Base-by-base conservation (phyloP, 345 rosid genomes). In the Boechera retrofracta region DNA sequence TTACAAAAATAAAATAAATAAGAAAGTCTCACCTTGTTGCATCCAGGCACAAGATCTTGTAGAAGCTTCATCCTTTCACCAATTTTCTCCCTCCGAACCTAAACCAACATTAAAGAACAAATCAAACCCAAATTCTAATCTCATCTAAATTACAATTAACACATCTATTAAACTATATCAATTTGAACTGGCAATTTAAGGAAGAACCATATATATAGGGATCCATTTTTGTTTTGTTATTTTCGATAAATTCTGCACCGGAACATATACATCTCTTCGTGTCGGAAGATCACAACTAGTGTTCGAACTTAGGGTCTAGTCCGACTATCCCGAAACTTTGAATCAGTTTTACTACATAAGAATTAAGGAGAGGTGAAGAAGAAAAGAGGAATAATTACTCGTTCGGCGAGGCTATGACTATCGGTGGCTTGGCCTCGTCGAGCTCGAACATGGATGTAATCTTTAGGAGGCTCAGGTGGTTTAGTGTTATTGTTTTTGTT, bases 341-440 rank as follows among this genome's bases (percentile, higher is more conserved):
- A 7, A 21, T 21, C 24, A 21, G 24, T 21, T 21, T 10, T 16
- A 33, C 63, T 32, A n/a, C 0, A 59, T 35, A 59, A 35, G 6
- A 26, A 11, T 10, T 5, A 21, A 61, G 16, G 66, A 61, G 18
- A 61, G 39, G 49, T 24, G 4, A 11, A 7, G 4, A 11, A 7
- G 11, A 21, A 49, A 38, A 29, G 16, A 29, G 10, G 5, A 72
- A 16, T 24, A 53, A 59, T 84, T 69, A 94, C 99, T 84, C 99
- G 83, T 86, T 94, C 99, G 64, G 99, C 98, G 31, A 94, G 86
- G 72, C 99, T 94, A 59, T 94, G 99, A 60, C 97, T 92, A 52
- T 95, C 99, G 64, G 99, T 95, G 44, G 99, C 99, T 85, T 95
- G 98, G 52, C 99, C 98, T 59, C 97, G 80, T 60, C 97, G 89